Evolutionary conservation across 169 alveolate species (phyloP), one percentile per base, ranked within the genome.

Genomic region (Hepatocystis sp.): DNA sequence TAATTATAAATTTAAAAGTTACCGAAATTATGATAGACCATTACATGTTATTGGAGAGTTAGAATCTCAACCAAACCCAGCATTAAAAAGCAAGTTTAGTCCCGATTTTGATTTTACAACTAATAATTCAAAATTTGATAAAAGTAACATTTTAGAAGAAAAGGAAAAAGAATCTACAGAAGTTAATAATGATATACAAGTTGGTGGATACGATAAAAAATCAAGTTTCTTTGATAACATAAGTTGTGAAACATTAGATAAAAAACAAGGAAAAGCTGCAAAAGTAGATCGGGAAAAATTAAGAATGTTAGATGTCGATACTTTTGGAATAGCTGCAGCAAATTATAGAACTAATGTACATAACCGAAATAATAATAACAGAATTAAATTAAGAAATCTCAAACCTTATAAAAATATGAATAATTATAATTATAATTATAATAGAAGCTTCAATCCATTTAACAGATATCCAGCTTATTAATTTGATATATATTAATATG

Each of bases 201-300:
- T 67, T 15, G 86, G 86, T 7, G 86, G 86, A 30, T 93, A 93
- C 56, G 96, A 93, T 76, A 93, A 93, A 61, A 92, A 92, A 39
- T 58, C 85, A 25, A 89, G 94, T 27, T 93, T 93, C 66, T 93
- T 91, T 85, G 96, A 93, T 85, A 92, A 92, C 49, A 86, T 85
- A 28, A 60, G 93, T n/a, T 66, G 65, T 49, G 71, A 60, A 32
- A 65, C 90, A 19, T 63, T 65, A 53, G 88, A 91, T 19, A 40
- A 64, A 47, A 47, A 67, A 61, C 85, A 67, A 71, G 88, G 89
- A 85, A 78, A 68, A 27, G 91, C 53, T 46, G 84, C 56, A 28
- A 67, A 66, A 51, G 90, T 84, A 3, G 96, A 93, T 56, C 84
- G 94, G 25, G 85, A 66, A 64, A 85, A 85, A 66, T 93, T 92